Base-by-base conservation (phyloP, 495 filamentous ascomycete species). In the Aspergillus haitiensis region DNA sequence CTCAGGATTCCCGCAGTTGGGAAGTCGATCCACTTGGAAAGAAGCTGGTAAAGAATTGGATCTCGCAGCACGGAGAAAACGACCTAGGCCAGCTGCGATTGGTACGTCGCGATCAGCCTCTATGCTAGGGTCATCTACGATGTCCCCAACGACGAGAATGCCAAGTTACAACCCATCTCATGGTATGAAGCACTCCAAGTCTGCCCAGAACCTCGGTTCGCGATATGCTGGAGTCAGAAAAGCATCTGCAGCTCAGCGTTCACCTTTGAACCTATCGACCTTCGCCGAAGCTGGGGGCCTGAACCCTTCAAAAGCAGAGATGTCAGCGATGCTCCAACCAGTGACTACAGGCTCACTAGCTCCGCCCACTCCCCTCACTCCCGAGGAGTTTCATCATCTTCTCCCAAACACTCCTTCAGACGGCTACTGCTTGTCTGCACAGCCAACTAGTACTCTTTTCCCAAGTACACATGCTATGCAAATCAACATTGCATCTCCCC, bases 171-270 rank as follows among this genome's bases (percentile, higher is more conserved):
- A 76, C 49, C 50, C 70, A 10, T 63, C 68, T 27, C 70, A 74
- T 64, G 65, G 72, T 11, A 70, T 83, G 62, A 76, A 79, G 53
- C 81, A 82, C n/a, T 78, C 81, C 37, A 82, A 82, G 63, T 84
- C 82, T 13, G 74, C 79, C 4, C 78, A 82, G 51, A 74, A 68
- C 48, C 70, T 82, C 21, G 78, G 78, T 64, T 70, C 78, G 34
- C 70, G 76, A 18, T 81, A 78, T 55, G 81, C 81, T 0, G 81
- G 81, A 58, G 76, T 84, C 31, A 63, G 80, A 34, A 84, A 84
- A 69, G 69, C 73, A 1, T 77, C 76, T 33, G 70, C 73, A 31
- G 70, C 75, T 36, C 82, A 82, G 58, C 74, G 80, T 21, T 84
- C 82, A 18, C 82, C 82, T 27, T 68, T 83, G n/a, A 80, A 79